A percentile compares a stretch with the other conserved stretches of the same genome.
Evolutionary conservation across 2,329 filamentous ascomycete genomes (phyloP).

Genomic region (Geosmithia putterillii): DNA sequence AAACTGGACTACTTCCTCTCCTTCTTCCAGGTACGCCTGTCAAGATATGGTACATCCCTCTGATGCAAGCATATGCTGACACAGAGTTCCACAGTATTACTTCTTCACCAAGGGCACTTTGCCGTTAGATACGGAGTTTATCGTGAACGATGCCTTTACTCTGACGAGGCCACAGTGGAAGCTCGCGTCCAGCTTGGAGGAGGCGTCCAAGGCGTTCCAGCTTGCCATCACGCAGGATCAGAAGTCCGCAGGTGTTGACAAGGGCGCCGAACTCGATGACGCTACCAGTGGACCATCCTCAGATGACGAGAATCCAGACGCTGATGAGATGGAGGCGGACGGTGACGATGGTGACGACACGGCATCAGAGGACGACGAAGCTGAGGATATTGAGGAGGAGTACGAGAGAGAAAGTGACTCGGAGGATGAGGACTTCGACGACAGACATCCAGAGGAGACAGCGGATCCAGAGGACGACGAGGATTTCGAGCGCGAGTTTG

Average conservation of each 20-base stretch:
- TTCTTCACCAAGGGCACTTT: slow-evolving; percentile 79
- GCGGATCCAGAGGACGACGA: slow-evolving; percentile 89
- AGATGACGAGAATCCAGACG: slow-evolving; percentile 63
- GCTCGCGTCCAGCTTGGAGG: slow-evolving; percentile 64
- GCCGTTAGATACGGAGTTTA: slow-evolving; percentile 96
- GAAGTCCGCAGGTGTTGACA: slow-evolving; percentile 63
- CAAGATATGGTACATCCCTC: slow-evolving; percentile 5
- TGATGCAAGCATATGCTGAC: not conserved
- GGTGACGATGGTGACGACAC: slow-evolving; percentile 46
- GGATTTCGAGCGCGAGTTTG: slow-evolving; percentile 95
- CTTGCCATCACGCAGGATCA: slow-evolving; percentile 86
- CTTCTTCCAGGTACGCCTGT: slow-evolving; percentile 62
- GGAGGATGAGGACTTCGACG: slow-evolving; percentile 81
- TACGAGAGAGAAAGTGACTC: slow-evolving; percentile 43
- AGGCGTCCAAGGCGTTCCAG: slow-evolving; percentile 73
- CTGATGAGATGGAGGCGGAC: slow-evolving; percentile 51
- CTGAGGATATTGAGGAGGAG: slow-evolving; percentile 20
- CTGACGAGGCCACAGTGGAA: slow-evolving; percentile 88
- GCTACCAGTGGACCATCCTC: slow-evolving; percentile 57
- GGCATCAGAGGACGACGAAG: slow-evolving; percentile 45
- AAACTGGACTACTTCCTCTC: slow-evolving; percentile 96
- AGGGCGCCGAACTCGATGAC: slow-evolving; percentile 59
- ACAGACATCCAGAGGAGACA: slow-evolving; percentile 81
- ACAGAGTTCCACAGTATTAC: slow-evolving; percentile 57
- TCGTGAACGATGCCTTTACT: slow-evolving; percentile 84